Base-by-base conservation (phyloP, 2,329 filamentous ascomycete genomes). In the Corniculantispora saksenae region DNA sequence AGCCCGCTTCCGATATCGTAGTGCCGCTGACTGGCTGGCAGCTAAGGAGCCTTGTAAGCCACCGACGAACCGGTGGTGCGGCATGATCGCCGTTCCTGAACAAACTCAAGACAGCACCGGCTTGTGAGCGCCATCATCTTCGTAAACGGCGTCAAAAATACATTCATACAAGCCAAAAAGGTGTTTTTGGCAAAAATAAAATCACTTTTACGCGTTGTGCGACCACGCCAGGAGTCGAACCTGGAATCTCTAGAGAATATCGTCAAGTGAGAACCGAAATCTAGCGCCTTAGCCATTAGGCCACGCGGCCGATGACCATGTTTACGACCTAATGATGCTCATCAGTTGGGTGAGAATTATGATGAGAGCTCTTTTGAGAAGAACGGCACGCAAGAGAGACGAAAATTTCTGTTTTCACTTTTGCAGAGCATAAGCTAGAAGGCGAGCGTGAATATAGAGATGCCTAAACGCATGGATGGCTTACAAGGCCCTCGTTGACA, bases 211-310 rank as follows among this genome's bases (percentile, higher is more conserved):
- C 23, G 3, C 9, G 15, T 3, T 0, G 7, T 57, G 53, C 75
- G 77, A 79, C 77, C 77, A 76, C 77, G 76, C 75, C 77, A 79
- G 77, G 77, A 79, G 72, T 79, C 76, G 77, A 78, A 78, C 76
- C 77, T 78, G 76, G 74, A 79, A 77, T 78, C 77, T 79, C 75
- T 75, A 79, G 76, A 79, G 77, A 45, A 25, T 54, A 63, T 57
- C 54, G 65, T 66, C 32, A 65, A 45, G 45, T 65, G 47, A 53
- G 47, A 67, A 72, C 77, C 77, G 77, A 79, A 79, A 79, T 79
- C 77, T 79, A 75, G 74, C 77, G 77, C 77, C 75, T 76, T 79
- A 78, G 69, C 77, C 77, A 79, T 79, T 79, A 76, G 74, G 77
- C 77, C 76, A 79, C 76, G 77, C 77, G 77, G 77, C 77, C 77